Evolutionary conservation across 768 basidiomycete species (phyloP).

Genomic region (Pleurotus citrinopileatus): DNA sequence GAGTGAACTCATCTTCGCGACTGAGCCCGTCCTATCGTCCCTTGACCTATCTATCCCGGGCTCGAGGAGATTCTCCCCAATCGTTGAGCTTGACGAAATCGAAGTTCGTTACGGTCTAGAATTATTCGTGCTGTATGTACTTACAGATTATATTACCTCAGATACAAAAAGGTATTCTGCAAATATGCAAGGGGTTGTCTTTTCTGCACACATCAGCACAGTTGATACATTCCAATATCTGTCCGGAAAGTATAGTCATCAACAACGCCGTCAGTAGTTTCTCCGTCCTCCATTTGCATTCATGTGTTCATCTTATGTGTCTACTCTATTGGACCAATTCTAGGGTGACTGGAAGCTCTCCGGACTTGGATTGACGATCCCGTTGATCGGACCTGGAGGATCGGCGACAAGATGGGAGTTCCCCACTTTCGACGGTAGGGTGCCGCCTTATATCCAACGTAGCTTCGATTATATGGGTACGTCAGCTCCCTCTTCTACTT

Average conservation of each 20-base stretch:
- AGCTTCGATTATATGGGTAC: constrained; percentile 94
- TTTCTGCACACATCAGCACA: constrained; percentile 93
- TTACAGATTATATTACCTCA: constrained; percentile 24
- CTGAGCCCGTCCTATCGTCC: constrained; percentile 84
- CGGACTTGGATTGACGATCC: constrained; percentile 84
- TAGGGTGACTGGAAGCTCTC: constrained; percentile 99
- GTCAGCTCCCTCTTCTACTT: constrained; percentile 16
- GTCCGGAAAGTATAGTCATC: constrained; percentile 83
- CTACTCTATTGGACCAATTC: background rate
- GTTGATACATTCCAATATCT: constrained; percentile 88
- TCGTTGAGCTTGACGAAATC: constrained; percentile 91
- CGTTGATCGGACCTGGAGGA: constrained; percentile 67
- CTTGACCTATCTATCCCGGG: constrained; percentile 75
- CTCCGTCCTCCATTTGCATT: background rate
- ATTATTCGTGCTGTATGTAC: constrained; percentile 7
- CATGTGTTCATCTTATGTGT: background rate
- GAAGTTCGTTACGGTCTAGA: constrained; percentile 63
- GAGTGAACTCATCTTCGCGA: constrained; percentile 87
- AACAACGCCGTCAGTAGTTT: constrained; percentile 72
- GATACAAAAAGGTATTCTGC: constrained; percentile 96
- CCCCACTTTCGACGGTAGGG: constrained; percentile 79
- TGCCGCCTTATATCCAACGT: constrained; percentile 81
- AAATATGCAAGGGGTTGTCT: constrained; percentile 84
- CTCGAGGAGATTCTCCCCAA: constrained; percentile 47
- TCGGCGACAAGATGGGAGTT: constrained; percentile 84